Evolutionary conservation across 352 stramenopile genomes (phyloP).

Genomic region (Phytophthora pisi): DNA sequence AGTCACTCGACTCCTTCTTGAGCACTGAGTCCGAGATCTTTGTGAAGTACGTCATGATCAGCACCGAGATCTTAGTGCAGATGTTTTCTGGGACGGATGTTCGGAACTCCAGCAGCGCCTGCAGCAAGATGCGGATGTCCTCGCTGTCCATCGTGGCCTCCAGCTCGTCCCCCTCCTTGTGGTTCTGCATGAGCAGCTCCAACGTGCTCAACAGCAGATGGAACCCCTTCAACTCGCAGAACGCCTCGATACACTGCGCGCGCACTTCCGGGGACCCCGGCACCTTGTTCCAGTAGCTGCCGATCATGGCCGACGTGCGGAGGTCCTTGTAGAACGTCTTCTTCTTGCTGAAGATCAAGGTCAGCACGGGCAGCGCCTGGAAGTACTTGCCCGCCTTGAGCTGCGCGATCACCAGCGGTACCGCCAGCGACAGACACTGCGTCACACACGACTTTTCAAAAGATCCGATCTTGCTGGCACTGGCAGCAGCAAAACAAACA

Average conservation of each 20-base stretch:
- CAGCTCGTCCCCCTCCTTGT: constrained; percentile 46
- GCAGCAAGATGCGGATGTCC: constrained; percentile 79
- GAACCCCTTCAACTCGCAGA: constrained; percentile 86
- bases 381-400: constrained; percentile 73
- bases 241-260: constrained; percentile 80
- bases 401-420: constrained; percentile 74
- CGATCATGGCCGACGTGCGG: constrained; percentile 87
- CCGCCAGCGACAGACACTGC: constrained; percentile 69
- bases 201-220: constrained; percentile 73
- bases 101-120: constrained; percentile 81
- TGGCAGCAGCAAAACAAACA: constrained; percentile 28
- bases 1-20: constrained; percentile 88
- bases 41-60: constrained; percentile 87
- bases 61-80: constrained; percentile 66
- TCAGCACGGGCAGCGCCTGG: constrained; percentile 69
- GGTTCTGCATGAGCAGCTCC: constrained; percentile 69
- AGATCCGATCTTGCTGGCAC: constrained; percentile 85
- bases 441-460: constrained; percentile 89
- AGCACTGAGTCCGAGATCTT: constrained; percentile 78
- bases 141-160: constrained; percentile 76
- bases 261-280: constrained; percentile 81
- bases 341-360: constrained; percentile 91
- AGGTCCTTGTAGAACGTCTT: constrained; percentile 91
- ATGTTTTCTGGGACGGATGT: constrained; percentile 68
- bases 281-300: constrained; percentile 91